Evolutionary conservation across 306 rosid species (phyloP).

Genomic region (Parietaria judaica): DNA sequence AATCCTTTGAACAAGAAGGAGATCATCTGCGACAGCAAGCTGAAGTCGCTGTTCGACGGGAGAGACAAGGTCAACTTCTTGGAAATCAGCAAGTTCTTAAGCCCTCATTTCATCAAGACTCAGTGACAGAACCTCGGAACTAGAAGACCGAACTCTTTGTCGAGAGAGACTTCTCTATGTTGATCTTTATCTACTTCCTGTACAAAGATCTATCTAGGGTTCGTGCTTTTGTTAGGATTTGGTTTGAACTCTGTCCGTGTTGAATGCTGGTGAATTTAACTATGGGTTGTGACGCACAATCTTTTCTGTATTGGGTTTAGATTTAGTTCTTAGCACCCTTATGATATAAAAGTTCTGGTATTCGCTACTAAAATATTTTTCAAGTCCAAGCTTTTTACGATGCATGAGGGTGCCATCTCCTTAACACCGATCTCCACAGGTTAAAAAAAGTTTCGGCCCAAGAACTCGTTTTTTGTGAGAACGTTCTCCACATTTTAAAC

Average conservation of each 20-base stretch:
- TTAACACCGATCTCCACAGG: too few species aligned
- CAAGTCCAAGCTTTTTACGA: too few species aligned
- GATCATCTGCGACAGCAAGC: conserved; percentile 38
- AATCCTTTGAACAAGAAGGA: conserved; percentile 37
- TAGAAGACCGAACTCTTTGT: neutral
- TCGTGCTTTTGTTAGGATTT: neutral
- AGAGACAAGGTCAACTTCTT: conserved; percentile 31
- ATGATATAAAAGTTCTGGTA: neutral
- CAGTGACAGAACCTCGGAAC: conserved; percentile 6
- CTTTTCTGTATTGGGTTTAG: neutral
- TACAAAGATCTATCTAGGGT: neutral
- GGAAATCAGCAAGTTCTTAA: conserved; percentile 34
- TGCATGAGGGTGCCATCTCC: too few species aligned
- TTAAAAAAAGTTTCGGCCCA: too few species aligned
- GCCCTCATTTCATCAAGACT: conserved; percentile 32
- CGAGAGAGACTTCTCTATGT: neutral
- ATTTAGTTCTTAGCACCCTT: too few species aligned
- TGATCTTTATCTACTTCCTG: neutral
- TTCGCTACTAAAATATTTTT: neutral
- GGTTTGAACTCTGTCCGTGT: neutral
- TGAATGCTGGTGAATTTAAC: neutral
- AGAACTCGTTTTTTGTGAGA: too few species aligned
- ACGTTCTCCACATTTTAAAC: too few species aligned
- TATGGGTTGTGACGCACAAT: neutral
- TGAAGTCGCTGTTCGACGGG: conserved; percentile 37